Evolutionary conservation across 768 basidiomycete species (phyloP).

Genomic region (Suillus placidus): DNA sequence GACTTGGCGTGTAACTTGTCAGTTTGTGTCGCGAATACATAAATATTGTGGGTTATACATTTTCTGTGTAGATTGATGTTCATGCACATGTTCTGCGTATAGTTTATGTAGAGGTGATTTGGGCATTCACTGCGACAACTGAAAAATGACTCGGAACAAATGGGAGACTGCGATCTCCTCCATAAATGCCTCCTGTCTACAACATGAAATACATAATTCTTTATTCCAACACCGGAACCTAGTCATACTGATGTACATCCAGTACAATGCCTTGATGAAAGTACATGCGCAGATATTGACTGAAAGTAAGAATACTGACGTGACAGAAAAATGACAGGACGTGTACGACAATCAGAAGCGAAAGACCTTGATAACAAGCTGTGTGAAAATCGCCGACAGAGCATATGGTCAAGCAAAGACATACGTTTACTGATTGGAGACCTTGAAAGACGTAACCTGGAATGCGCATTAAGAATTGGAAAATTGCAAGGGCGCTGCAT

Average conservation of each 20-base stretch:
- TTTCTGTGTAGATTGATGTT: too few species aligned
- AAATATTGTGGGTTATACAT: neutral
- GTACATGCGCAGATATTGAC: conserved; percentile 8
- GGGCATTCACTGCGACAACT: neutral
- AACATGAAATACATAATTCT: conserved; percentile 11
- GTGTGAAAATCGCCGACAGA: neutral
- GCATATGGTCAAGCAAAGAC: neutral
- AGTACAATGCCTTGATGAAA: conserved; percentile 9
- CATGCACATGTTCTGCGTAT: too few species aligned
- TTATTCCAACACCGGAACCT: conserved; percentile 3
- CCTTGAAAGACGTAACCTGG: conserved; percentile 5
- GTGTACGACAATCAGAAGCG: conserved; percentile 9
- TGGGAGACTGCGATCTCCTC: neutral
- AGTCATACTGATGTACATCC: conserved; percentile 10
- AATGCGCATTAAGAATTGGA: neutral
- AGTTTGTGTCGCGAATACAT: neutral
- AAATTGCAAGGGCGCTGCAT: conserved; percentile 20
- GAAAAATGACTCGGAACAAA: neutral
- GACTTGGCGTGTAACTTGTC: neutral
- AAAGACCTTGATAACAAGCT: neutral
- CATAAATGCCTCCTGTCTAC: conserved; percentile 9
- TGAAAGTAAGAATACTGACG: conserved; percentile 7
- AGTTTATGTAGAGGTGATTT: neutral
- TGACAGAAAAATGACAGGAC: conserved; percentile 12
- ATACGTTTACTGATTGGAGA: conserved; percentile 1